Conservation (phyloP, 176 grass and related monocot genomes). For the Oryza punctata region DNA sequence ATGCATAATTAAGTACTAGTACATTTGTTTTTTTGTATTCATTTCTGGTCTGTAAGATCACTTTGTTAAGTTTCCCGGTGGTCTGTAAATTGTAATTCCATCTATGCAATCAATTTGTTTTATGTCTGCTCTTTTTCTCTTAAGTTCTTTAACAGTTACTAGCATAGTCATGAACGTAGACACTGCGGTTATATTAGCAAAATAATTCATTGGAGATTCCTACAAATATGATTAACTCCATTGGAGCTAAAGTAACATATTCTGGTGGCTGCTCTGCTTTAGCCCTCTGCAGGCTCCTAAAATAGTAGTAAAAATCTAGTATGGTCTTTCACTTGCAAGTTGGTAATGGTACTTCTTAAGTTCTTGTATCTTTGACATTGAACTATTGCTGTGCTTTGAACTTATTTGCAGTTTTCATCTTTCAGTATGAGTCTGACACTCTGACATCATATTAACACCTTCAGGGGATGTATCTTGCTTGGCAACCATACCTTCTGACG, state of each 20-base stretch:
- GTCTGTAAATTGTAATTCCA: too few species aligned
- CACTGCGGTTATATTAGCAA: neutral
- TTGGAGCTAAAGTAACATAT: neutral
- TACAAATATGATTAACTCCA: conserved; percentile 9
- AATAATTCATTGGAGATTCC: neutral
- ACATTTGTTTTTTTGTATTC: too few species aligned
- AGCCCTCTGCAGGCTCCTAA: neutral
- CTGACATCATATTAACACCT: conserved; percentile 1
- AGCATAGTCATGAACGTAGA: neutral
- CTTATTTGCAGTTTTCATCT: neutral
- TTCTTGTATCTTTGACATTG: conserved; percentile 6
- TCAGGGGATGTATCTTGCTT: conserved; percentile 94
- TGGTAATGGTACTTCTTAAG: neutral
- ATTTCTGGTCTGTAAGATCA: too few species aligned
- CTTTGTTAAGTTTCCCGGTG: too few species aligned
- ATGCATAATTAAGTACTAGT: too few species aligned
- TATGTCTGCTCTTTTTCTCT: too few species aligned
- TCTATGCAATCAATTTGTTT: too few species aligned
- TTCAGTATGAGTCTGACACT: neutral
- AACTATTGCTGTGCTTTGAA: neutral
- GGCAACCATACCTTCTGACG: conserved; percentile 77
- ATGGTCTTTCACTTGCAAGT: too few species aligned
- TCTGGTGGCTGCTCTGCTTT: neutral
- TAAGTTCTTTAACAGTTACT: too few species aligned
- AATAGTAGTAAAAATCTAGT: neutral